A percentile compares a stretch with the other conserved stretches of the same genome.
Conservation (phyloP, 305 asterid genomes). For the Rubia tinctorum region DNA sequence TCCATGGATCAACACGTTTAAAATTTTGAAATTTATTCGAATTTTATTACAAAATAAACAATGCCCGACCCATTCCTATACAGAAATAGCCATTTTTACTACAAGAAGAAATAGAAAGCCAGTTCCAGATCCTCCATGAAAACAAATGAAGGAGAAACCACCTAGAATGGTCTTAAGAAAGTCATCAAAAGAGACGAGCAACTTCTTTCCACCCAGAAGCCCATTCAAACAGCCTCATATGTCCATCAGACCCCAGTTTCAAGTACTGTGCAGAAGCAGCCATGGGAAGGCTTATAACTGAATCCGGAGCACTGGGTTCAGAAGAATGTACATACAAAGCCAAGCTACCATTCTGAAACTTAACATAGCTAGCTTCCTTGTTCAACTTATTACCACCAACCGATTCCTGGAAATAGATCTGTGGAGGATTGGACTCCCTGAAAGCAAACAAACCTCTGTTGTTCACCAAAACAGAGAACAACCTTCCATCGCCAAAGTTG, state of each 20-base stretch:
- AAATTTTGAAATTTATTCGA: not conserved
- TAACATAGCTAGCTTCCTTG: conserved; percentile 12
- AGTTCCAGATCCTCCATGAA: not conserved
- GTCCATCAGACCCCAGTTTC: conserved; percentile 38
- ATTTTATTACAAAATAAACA: not conserved
- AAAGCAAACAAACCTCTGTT: conserved; percentile 31
- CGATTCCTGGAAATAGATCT: conserved; percentile 20
- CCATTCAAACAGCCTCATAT: conserved; percentile 40
- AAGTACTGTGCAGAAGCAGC: conserved; percentile 35
- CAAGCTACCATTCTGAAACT: conserved; percentile 37
- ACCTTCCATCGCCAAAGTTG: conserved; percentile 25
- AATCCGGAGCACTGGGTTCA: not conserved
- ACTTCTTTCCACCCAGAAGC: conserved; percentile 20
- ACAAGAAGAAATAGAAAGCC: not conserved
- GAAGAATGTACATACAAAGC: conserved; percentile 12
- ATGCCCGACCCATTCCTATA: not conserved
- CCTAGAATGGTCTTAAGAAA: not conserved
- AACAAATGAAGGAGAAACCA: not conserved
- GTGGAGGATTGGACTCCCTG: conserved; percentile 27
- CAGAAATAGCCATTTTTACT: not conserved
- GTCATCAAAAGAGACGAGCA: conserved; percentile 19
- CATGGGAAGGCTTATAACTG: conserved; percentile 1
- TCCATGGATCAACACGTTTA: too few species aligned
- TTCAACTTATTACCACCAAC: not conserved
- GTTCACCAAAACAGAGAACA: conserved; percentile 25